These are phyloP conservation scores for Pseudocercospora vitis DNA, from an alignment of 2,329 filamentous ascomycete genomes.

Conservation along the genomic window DNA sequence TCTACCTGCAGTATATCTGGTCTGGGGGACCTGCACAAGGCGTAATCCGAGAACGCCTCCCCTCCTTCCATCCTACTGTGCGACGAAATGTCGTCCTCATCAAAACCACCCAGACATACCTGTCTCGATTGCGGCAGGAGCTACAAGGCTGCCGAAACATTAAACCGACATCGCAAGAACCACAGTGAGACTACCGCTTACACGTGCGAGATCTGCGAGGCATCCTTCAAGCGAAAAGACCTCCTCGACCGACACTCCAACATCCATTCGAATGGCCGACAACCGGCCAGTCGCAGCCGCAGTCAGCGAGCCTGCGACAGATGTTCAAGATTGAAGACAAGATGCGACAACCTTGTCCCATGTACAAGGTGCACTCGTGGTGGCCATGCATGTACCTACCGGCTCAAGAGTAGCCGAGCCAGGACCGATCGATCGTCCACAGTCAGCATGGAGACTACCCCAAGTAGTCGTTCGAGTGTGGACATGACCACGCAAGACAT, in stretches of 20 bases:
- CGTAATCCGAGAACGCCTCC: background rate
- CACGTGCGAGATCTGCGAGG: conserved; percentile 21
- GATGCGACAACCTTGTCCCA: conserved; percentile 24
- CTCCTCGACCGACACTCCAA: conserved; percentile 26
- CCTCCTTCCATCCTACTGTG: background rate
- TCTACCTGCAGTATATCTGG: background rate
- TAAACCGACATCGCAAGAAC: conserved; percentile 27
- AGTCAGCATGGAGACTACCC: conserved; percentile 10
- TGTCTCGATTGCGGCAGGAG: conserved; percentile 23
- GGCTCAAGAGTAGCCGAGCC: conserved; percentile 17
- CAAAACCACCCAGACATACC: conserved; percentile 17
- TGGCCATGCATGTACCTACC: conserved; percentile 21
- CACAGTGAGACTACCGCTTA: conserved; percentile 21
- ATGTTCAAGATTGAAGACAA: conserved; percentile 25
- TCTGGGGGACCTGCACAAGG: background rate
- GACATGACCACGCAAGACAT: background rate
- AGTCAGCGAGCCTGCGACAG: conserved; percentile 26
- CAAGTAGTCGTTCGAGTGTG: background rate
- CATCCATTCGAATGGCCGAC: conserved; percentile 21
- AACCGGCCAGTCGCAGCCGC: conserved; percentile 10
- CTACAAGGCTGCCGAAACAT: conserved; percentile 27
- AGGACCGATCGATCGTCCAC: conserved; percentile 18
- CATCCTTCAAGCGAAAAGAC: conserved; percentile 28
- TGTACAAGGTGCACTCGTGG: conserved; percentile 23
- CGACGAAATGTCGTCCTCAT: conserved; percentile 10